Evolutionary conservation across 208 protist species (phyloP).

Genomic region (Kentomonas sorsogonicus): DNA sequence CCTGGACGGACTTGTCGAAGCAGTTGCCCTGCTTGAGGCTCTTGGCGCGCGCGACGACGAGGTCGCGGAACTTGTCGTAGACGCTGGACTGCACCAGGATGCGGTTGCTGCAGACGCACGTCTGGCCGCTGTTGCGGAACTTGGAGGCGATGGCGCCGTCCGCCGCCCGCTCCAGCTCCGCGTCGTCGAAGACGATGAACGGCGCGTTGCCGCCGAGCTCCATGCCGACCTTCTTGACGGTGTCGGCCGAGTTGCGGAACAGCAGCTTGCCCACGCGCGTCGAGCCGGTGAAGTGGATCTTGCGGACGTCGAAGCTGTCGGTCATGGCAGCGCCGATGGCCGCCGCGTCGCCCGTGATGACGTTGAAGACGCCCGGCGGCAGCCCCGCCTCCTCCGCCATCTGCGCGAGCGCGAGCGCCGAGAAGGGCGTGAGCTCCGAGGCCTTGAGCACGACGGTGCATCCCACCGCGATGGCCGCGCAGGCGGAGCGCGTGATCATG

Average conservation of each 20-base stretch:
- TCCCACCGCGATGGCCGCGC: slow-evolving; percentile 85
- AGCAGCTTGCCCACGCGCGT: slow-evolving; percentile 69
- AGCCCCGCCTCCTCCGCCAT: slow-evolving; percentile 64
- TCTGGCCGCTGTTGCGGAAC: slow-evolving; percentile 86
- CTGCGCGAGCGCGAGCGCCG: slow-evolving; percentile 65
- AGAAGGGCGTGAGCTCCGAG: slow-evolving; percentile 77
- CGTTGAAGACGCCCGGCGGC: slow-evolving; percentile 75
- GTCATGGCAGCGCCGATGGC: slow-evolving; percentile 56
- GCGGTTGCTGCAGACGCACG: slow-evolving; percentile 84
- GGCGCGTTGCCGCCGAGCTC: slow-evolving; percentile 93
- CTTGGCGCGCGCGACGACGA: slow-evolving; percentile 35
- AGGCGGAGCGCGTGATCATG: slow-evolving; percentile 74
- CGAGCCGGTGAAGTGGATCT: slow-evolving; percentile 88
- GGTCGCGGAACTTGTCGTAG: slow-evolving; percentile 46
- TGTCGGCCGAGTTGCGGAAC: slow-evolving; percentile 40
- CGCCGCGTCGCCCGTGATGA: slow-evolving; percentile 67
- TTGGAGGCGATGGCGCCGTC: slow-evolving; percentile 56
- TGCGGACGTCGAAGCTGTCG: slow-evolving; percentile 61
- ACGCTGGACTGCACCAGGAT: slow-evolving; percentile 68
- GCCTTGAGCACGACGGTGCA: slow-evolving; percentile 89
- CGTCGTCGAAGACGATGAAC: slow-evolving; percentile 87
- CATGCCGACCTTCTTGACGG: slow-evolving; percentile 78
- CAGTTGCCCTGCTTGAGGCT: slow-evolving; percentile 67
- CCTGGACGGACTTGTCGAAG: slow-evolving; percentile 31
- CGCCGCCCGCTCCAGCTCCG: slow-evolving; percentile 65